Percentiles rank a stretch among this genome's conserved stretches.
Evolutionary conservation across 2,329 filamentous ascomycete genomes (phyloP).

Genomic region (Aureobasidium sp.): DNA sequence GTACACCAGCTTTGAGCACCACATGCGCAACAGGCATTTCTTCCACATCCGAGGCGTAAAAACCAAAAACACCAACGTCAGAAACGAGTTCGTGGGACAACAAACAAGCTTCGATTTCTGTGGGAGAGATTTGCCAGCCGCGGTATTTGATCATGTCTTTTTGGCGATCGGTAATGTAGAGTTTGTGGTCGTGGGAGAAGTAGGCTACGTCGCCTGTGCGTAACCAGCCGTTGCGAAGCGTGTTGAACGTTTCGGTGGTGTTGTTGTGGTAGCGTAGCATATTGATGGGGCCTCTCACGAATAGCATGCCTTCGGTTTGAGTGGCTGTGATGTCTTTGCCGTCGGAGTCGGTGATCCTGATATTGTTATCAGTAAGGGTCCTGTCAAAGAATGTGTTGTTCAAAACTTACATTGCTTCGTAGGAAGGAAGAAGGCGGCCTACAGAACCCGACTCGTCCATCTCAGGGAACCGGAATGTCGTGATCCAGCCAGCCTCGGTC

Average conservation of each 20-base stretch:
- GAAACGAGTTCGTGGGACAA: conserved; percentile 18
- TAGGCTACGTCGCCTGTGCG: conserved; percentile 34
- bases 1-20: conserved; percentile 8
- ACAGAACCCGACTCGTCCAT: conserved; percentile 39
- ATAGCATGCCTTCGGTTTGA: conserved; percentile 31
- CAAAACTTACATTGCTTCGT: conserved; percentile 21
- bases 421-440: conserved; percentile 35
- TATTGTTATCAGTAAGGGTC: conserved; percentile 13
- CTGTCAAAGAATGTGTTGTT: not conserved
- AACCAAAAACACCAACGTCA: conserved; percentile 21
- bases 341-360: conserved; percentile 18
- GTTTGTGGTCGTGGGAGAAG: conserved; percentile 19
- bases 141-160: conserved; percentile 28
- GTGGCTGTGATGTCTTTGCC: conserved; percentile 26
- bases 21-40: conserved; percentile 18
- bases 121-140: conserved; percentile 26
- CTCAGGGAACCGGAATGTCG: conserved; percentile 32
- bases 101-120: conserved; percentile 25
- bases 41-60: not conserved
- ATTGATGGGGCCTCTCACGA: conserved; percentile 30
- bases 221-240: conserved; percentile 18
- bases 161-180: conserved; percentile 25
- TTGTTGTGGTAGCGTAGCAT: conserved; percentile 34
- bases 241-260: conserved; percentile 15
- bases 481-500: conserved; percentile 42